These are phyloP conservation scores for Fagus crenata DNA, from an alignment of 306 rosid genomes.

Conservation along the genomic window DNA sequence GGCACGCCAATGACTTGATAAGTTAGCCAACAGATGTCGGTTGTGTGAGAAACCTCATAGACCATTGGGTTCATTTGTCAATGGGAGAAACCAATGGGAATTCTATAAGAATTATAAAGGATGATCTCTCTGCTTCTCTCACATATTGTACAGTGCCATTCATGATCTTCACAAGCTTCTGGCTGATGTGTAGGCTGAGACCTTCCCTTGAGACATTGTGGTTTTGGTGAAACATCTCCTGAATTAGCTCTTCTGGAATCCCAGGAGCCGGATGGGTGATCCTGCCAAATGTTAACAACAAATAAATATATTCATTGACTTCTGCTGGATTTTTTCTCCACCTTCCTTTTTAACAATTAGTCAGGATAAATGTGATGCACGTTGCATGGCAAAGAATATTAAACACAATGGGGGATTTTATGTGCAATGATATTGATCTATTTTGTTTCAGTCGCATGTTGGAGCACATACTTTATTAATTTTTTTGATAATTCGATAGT, in stretches of 20 bases:
- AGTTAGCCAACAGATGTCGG: background rate
- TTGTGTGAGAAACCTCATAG: background rate
- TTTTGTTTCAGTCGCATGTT: background rate
- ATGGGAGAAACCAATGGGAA: slow-evolving; percentile 32
- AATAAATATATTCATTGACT: background rate
- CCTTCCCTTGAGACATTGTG: slow-evolving; percentile 38
- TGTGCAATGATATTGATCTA: background rate
- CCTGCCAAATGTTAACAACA: slow-evolving; percentile 25
- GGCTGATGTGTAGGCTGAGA: slow-evolving; percentile 37
- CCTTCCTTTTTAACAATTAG: background rate
- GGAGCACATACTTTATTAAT: background rate
- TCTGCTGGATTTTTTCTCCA: background rate
- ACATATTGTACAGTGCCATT: slow-evolving; percentile 47
- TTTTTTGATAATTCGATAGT: background rate
- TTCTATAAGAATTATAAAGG: slow-evolving; percentile 37
- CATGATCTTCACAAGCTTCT: slow-evolving; percentile 48
- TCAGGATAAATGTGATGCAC: background rate
- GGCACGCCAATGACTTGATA: background rate
- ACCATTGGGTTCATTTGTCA: background rate
- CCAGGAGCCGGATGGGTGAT: slow-evolving; percentile 44
- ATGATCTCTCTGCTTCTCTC: slow-evolving; percentile 40
- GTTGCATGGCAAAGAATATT: background rate
- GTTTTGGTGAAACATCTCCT: slow-evolving; percentile 40
- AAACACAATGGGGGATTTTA: background rate
- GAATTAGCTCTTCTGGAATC: slow-evolving; percentile 38